Conservation (phyloP, 306 rosid genomes). For the Hippophae tibetana region DNA sequence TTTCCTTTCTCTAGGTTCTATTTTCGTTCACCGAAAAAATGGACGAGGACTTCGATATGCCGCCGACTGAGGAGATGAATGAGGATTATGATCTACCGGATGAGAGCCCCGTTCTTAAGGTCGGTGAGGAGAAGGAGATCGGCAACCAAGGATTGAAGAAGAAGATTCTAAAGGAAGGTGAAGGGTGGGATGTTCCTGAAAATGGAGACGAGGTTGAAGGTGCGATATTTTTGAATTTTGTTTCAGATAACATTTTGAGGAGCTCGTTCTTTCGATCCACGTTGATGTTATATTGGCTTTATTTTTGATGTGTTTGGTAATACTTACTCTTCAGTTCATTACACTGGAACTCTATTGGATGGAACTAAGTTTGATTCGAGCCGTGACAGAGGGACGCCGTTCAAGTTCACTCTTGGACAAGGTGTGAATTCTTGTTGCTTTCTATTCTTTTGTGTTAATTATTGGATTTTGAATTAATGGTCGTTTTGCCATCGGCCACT, state of each 20-base stretch:
- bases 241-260: neutral
- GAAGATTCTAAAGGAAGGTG: slow-evolving; percentile 77
- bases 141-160: slow-evolving; percentile 76
- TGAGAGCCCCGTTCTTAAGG: slow-evolving; percentile 32
- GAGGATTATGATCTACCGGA: slow-evolving; percentile 63
- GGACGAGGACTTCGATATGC: slow-evolving; percentile 68
- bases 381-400: slow-evolving; percentile 62
- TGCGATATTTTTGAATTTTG: neutral
- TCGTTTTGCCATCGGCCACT: neutral
- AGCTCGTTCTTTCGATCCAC: neutral
- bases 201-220: slow-evolving; percentile 93
- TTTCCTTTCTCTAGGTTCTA: neutral
- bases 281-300: neutral
- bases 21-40: neutral
- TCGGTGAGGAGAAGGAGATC: slow-evolving; percentile 91
- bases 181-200: slow-evolving; percentile 71
- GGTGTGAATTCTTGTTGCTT: slow-evolving; percentile 31
- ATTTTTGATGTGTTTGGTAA: neutral
- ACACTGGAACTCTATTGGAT: slow-evolving; percentile 83
- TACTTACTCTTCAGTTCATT: slow-evolving; percentile 46
- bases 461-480: neutral
- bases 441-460: neutral
- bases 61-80: slow-evolving; percentile 42
- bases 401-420: slow-evolving; percentile 92
- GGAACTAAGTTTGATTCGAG: slow-evolving; percentile 93